Evolutionary conservation across 148 eudicot genomes (phyloP).

Genomic region (Dysphania ambrosioides): DNA sequence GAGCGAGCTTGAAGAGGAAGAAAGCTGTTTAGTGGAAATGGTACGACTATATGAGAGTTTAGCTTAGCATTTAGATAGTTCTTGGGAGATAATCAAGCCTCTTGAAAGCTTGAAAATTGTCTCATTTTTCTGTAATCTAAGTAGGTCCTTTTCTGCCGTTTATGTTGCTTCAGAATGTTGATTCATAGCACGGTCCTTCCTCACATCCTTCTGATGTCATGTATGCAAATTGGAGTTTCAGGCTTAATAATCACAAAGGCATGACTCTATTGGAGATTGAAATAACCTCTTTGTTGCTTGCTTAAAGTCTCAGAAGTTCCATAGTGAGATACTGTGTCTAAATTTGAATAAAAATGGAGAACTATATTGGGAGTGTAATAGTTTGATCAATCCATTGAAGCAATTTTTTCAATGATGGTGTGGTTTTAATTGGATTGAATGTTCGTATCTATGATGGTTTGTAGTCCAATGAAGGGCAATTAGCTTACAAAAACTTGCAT

Average conservation of each 20-base stretch:
- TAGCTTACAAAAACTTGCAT: neutral
- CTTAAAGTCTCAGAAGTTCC: neutral
- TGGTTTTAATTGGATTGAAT: neutral
- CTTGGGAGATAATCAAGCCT: too few species aligned
- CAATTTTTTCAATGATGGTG: neutral
- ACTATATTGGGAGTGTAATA: neutral
- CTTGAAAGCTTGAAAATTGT: too few species aligned
- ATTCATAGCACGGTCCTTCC: too few species aligned
- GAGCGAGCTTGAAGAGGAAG: too few species aligned
- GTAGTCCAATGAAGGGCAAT: too few species aligned
- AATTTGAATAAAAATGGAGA: neutral
- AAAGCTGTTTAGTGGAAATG: too few species aligned
- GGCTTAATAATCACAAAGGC: neutral
- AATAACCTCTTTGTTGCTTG: neutral
- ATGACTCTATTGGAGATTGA: neutral
- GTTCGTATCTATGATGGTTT: neutral
- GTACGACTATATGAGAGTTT: too few species aligned
- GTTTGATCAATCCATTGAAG: neutral
- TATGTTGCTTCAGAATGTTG: too few species aligned
- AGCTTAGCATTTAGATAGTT: too few species aligned
- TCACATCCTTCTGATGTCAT: conserved; percentile 1
- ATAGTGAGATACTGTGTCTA: neutral
- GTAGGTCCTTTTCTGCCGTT: too few species aligned
- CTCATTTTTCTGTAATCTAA: too few species aligned
- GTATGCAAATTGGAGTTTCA: neutral